These are phyloP conservation scores for Aethionema arabicum DNA, from an alignment of 345 rosid genomes.

Conservation along the genomic window DNA sequence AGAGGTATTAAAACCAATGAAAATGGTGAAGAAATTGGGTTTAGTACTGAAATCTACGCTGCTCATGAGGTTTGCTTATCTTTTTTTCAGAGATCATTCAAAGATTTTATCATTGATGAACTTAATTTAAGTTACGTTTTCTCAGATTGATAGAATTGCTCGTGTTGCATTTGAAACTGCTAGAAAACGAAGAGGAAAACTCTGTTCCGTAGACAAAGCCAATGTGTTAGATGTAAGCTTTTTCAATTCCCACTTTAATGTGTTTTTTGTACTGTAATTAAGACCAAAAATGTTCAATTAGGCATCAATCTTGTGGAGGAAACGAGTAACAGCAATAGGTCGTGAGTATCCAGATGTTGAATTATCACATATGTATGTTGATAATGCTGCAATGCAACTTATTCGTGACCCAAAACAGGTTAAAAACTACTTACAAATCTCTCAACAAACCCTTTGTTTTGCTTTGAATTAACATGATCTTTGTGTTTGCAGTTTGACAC, in stretches of 20 bases:
- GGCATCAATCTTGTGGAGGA: slow-evolving; percentile 31
- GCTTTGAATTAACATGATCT: background rate
- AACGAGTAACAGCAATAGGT: slow-evolving; percentile 23
- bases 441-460: too few species aligned
- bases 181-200: slow-evolving; percentile 69
- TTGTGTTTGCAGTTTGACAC: slow-evolving; percentile 27
- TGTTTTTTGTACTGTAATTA: background rate
- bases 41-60: slow-evolving; percentile 86
- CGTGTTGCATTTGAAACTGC: slow-evolving; percentile 93
- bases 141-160: background rate
- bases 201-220: slow-evolving; percentile 98
- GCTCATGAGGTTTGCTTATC: slow-evolving; percentile 57
- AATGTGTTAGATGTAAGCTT: slow-evolving; percentile 79
- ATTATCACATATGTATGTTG: slow-evolving; percentile 24
- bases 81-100: background rate
- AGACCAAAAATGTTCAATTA: background rate
- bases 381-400: slow-evolving; percentile 27
- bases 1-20: slow-evolving; percentile 66
- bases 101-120: background rate
- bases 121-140: background rate
- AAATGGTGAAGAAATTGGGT: slow-evolving; percentile 79
- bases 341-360: slow-evolving; percentile 32
- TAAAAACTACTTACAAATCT: slow-evolving; percentile 5
- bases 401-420: slow-evolving; percentile 28
- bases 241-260: background rate